Conservation (phyloP, 164 flowering plant genomes). For the Akebia trifoliata region DNA sequence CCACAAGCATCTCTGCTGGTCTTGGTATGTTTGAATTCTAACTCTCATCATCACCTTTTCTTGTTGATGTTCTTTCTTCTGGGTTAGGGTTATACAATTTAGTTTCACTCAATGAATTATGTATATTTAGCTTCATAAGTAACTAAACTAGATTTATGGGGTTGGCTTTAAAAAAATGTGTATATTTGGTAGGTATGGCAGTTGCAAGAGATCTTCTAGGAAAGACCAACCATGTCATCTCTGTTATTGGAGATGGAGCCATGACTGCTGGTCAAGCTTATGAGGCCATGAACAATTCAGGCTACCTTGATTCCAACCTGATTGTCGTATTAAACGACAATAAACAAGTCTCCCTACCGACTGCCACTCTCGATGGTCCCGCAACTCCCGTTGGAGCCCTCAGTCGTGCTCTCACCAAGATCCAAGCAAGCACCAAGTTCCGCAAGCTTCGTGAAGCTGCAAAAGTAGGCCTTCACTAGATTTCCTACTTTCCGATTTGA, state of each 20-base stretch:
- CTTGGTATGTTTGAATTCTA: conserved; percentile 48
- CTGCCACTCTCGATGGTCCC: conserved; percentile 93
- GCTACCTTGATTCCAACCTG: conserved; percentile 73
- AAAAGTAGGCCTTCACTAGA: conserved; percentile 41
- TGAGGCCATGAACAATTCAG: conserved; percentile 94
- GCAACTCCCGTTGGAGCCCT: conserved; percentile 93
- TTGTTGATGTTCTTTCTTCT: neutral
- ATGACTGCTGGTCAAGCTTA: conserved; percentile 99
- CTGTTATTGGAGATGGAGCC: conserved; percentile 97
- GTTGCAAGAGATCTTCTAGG: conserved; percentile 79
- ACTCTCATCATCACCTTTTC: neutral
- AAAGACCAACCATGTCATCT: conserved; percentile 65
- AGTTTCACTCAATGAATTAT: too few species aligned
- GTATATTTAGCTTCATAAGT: neutral
- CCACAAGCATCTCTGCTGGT: conserved; percentile 95
- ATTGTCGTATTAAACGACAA: conserved; percentile 81
- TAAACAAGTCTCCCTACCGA: conserved; percentile 89
- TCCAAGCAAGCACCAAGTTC: conserved; percentile 67
- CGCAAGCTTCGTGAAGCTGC: conserved; percentile 80
- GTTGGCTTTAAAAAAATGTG: neutral
- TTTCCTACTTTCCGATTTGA: neutral
- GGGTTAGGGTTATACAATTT: too few species aligned
- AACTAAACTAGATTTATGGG: neutral
- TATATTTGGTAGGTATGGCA: conserved; percentile 66
- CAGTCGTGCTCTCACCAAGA: conserved; percentile 56